phyloP scores from a whole-genome alignment of 495 filamentous ascomycete species.

The Xylaria grammica region DNA sequence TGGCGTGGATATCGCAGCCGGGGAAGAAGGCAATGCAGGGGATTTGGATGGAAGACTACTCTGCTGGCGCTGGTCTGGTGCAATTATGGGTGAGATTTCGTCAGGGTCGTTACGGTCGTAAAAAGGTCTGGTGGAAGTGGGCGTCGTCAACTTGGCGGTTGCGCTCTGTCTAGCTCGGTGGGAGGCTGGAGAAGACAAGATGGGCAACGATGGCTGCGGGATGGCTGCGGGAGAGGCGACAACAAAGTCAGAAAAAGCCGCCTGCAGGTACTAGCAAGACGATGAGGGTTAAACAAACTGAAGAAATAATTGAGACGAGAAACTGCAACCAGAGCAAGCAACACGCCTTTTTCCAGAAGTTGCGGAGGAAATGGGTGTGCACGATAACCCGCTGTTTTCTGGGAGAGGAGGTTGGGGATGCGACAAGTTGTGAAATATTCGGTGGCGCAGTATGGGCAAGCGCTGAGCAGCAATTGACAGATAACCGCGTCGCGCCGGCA shows the following conservation, averaged over 20 bases:
- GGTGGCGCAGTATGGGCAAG: conserved; percentile 26
- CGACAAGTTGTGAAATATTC: conserved; percentile 25
- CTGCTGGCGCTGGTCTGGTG: conserved; percentile 51
- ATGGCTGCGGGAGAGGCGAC: conserved; percentile 2
- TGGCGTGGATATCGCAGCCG: conserved; percentile 41
- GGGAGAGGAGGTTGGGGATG: conserved; percentile 25
- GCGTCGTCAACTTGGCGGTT: conserved; percentile 49
- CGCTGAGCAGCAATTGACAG: neutral
- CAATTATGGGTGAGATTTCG: conserved; percentile 36
- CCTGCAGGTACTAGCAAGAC: conserved; percentile 7
- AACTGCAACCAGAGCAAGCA: neutral
- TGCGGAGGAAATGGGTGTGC: conserved; percentile 10
- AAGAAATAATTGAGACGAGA: neutral
- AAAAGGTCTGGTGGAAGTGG: conserved; percentile 34
- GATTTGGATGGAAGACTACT: conserved; percentile 39
- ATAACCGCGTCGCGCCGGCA: conserved; percentile 1
- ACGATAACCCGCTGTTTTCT: neutral
- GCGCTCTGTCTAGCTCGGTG: conserved; percentile 40
- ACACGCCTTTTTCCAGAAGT: neutral
- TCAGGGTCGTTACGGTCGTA: conserved; percentile 51
- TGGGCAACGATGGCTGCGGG: conserved; percentile 30
- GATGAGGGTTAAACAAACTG: neutral
- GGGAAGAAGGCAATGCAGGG: conserved; percentile 35
- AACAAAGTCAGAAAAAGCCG: conserved; percentile 9
- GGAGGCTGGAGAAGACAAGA: conserved; percentile 50